These are phyloP conservation scores for Phaeotremella fagi DNA, from an alignment of 768 basidiomycete species.

Conservation along the genomic window DNA sequence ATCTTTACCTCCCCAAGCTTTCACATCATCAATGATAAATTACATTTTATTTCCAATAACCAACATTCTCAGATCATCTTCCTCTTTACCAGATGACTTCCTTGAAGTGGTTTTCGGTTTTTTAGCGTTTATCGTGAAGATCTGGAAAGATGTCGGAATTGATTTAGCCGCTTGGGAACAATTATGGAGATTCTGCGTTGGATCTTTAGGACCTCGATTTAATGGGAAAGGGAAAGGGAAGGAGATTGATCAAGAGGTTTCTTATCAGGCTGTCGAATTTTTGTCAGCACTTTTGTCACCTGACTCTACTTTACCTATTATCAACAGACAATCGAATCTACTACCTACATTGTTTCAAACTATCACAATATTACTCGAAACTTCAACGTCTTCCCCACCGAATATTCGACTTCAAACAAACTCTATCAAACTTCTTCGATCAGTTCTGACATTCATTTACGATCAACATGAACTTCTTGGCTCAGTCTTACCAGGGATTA, in stretches of 20 bases:
- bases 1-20: slow-evolving; percentile 50
- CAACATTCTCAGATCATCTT: slow-evolving; percentile 71
- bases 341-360: slow-evolving; percentile 79
- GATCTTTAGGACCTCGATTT: slow-evolving; percentile 63
- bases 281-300: slow-evolving; percentile 58
- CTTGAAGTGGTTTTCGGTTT: slow-evolving; percentile 67
- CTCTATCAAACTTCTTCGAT: slow-evolving; percentile 59
- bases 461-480: slow-evolving; percentile 54
- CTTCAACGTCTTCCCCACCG: slow-evolving; percentile 54
- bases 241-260: slow-evolving; percentile 69
- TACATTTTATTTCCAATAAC: slow-evolving; percentile 87
- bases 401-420: slow-evolving; percentile 60
- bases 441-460: slow-evolving; percentile 55
- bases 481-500: slow-evolving; percentile 70
- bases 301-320: slow-evolving; percentile 20
- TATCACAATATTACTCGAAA: slow-evolving; percentile 64
- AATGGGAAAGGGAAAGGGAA: slow-evolving; percentile 64
- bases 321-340: slow-evolving; percentile 45
- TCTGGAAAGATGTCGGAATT: slow-evolving; percentile 61
- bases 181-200: slow-evolving; percentile 56
- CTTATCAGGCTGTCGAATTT: slow-evolving; percentile 66
- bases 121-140: slow-evolving; percentile 60
- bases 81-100: slow-evolving; percentile 67
- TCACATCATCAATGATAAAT: slow-evolving; percentile 63
- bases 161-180: slow-evolving; percentile 75